These are phyloP conservation scores for Polytolypa hystricis DNA, from an alignment of 2,329 filamentous ascomycete genomes.

Conservation along the genomic window DNA sequence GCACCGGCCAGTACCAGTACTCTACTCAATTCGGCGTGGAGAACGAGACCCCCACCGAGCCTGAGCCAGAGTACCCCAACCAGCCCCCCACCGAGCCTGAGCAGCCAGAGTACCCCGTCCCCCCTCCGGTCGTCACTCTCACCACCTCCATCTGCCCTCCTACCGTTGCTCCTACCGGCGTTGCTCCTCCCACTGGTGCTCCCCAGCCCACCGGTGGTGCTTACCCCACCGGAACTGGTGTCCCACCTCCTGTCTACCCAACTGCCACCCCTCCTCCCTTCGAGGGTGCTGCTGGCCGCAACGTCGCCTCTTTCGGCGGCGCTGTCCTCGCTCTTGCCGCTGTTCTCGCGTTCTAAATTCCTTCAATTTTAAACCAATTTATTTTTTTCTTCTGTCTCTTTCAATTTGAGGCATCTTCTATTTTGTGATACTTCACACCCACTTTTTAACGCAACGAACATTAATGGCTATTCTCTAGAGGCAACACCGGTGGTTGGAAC, in stretches of 20 bases:
- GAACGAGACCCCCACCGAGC: slow-evolving; percentile 15
- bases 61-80: slow-evolving; percentile 6
- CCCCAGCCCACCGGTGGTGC: slow-evolving; percentile 7
- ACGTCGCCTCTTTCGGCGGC: slow-evolving; percentile 10
- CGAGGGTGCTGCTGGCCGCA: slow-evolving; percentile 10
- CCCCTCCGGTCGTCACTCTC: slow-evolving; percentile 11
- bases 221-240: slow-evolving; percentile 9
- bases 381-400: neutral
- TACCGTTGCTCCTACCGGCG: slow-evolving; percentile 10
- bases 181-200: slow-evolving; percentile 10
- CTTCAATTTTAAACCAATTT: neutral
- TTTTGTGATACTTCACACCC: too few species aligned
- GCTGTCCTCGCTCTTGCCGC: slow-evolving; percentile 11
- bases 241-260: too few species aligned
- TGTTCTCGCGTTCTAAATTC: slow-evolving; percentile 13
- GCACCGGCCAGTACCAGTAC: slow-evolving; percentile 50
- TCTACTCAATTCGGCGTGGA: slow-evolving; percentile 51
- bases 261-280: slow-evolving; percentile 7
- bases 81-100: slow-evolving; percentile 4
- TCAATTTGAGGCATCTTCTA: neutral
- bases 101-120: slow-evolving; percentile 6
- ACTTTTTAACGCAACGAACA: too few species aligned
- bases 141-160: slow-evolving; percentile 19
- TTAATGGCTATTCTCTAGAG: too few species aligned
- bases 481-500: too few species aligned